Evolutionary conservation across 2,329 filamentous ascomycete genomes (phyloP), one percentile per base, ranked within the genome.

Genomic region (Alternaria arbusti): DNA sequence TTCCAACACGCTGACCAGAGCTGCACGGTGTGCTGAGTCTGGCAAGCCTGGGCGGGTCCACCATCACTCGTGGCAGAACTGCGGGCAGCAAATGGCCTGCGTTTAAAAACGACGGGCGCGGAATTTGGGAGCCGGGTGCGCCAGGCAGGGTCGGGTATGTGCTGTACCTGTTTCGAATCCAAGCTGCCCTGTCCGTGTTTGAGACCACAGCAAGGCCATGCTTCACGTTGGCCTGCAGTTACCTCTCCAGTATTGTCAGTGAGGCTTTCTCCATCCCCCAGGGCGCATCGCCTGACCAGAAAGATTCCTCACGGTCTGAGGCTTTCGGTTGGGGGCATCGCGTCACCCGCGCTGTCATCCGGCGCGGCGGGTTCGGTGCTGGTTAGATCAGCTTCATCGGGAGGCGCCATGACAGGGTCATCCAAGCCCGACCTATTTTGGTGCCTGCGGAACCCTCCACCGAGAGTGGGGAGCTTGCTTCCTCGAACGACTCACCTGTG

Each of bases 141-240:
- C 64, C 61, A 60, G 56, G 61, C 65, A 63, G 59, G 55, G 55
- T 40, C 26, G 45, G 61, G 50, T 60, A 61, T 65, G 70, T 74
- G 74, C 72, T 73, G 73, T 77, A 64, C 75, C 74, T 77, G 74
- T 76, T 75, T 78, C 73, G 71, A 67, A 69, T 67, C 62, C 66
- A 59, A 59, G 68, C 20, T 52, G 64, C 63, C 65, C 67, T 69
- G 68, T 61, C 67, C 36, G 67, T 67, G 73, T 75, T 70, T 69
- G 71, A 72, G 67, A 64, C 66, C 67, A 62, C 66, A 56, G 61
- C 57, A 65, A 52, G 59, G 59, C 67, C 61, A 57, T 63, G 59
- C 68, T 67, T 68, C 67, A 61, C 66, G 57, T 52, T 59, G 51
- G 63, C 66, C 61, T 66, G 64, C 64, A 63, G 22, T 59, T 55